phyloP scores from a whole-genome alignment of 2,329 filamentous ascomycete genomes.

The Talaromyces sp. region DNA sequence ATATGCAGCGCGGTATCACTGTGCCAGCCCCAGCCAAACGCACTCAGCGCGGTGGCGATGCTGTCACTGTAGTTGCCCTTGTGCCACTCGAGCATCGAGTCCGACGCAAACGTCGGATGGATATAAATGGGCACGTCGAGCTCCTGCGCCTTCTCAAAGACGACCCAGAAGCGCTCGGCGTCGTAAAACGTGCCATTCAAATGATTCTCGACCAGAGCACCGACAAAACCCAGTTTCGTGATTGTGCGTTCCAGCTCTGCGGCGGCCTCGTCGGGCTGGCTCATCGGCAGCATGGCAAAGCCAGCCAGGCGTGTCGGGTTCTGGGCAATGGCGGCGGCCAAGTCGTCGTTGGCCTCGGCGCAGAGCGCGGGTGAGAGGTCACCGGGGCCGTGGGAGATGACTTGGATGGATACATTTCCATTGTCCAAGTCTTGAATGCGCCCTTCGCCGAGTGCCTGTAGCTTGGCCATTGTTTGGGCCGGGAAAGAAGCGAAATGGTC shows the following conservation, averaged over 20 bases:
- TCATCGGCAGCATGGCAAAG: conserved; percentile 39
- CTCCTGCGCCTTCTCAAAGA: conserved; percentile 37
- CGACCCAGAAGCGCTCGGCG: conserved; percentile 34
- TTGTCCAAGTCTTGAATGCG: conserved; percentile 10
- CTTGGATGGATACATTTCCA: conserved; percentile 10
- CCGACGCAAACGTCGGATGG: conserved; percentile 42
- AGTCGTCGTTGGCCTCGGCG: conserved; percentile 23
- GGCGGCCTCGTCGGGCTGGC: conserved; percentile 29
- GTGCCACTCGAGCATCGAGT: conserved; percentile 33
- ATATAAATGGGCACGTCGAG: conserved; percentile 49
- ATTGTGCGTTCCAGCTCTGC: conserved; percentile 34
- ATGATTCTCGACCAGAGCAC: conserved; percentile 43
- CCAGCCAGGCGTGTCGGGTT: conserved; percentile 35
- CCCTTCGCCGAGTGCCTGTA: conserved; percentile 8
- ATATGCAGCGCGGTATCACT: conserved; percentile 30
- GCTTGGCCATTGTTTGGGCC: conserved; percentile 10
- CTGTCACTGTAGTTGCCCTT: conserved; percentile 28
- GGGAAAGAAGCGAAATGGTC: conserved; percentile 13
- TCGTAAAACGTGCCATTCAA: conserved; percentile 38
- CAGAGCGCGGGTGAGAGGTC: conserved; percentile 9
- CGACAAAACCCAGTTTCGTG: conserved; percentile 40
- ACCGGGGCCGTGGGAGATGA: conserved; percentile 15
- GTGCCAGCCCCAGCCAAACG: conserved; percentile 32
- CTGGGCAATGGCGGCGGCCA: conserved; percentile 21
- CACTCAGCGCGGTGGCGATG: conserved; percentile 13